Conservation (phyloP, 352 stramenopile genomes). For the Pythium biforme region DNA sequence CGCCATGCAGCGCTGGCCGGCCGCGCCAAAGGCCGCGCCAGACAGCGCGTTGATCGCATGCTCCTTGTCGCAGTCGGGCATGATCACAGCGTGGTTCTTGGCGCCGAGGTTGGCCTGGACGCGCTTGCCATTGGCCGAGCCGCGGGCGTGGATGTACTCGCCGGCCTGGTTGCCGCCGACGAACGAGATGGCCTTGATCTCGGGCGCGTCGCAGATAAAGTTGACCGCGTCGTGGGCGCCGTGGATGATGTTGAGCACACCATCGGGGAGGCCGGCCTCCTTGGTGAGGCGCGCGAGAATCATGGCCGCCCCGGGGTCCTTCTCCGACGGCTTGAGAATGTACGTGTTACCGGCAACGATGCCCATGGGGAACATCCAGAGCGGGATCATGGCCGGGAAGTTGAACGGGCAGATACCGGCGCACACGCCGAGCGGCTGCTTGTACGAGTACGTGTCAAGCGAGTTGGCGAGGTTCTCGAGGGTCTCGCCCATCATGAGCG, state of each 20-base stretch:
- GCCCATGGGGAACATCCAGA: constrained; percentile 91
- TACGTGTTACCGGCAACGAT: constrained; percentile 95
- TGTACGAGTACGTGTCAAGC: constrained; percentile 96
- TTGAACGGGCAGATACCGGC: constrained; percentile 95
- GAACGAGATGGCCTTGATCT: constrained; percentile 97
- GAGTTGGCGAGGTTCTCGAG: constrained; percentile 88
- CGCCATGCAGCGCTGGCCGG: constrained; percentile 98
- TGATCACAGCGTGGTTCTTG: constrained; percentile 98
- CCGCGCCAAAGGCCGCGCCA: constrained; percentile 94
- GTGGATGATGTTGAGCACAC: constrained; percentile 96
- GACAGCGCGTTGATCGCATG: constrained; percentile 84
- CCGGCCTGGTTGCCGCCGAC: constrained; percentile 93
- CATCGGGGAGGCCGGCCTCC: constrained; percentile 92
- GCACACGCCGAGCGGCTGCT: constrained; percentile 94
- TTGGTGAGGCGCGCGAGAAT: constrained; percentile 91
- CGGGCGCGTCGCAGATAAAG: constrained; percentile 92
- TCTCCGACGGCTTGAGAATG: constrained; percentile 96
- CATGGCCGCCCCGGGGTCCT: constrained; percentile 89
- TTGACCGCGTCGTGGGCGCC: constrained; percentile 91
- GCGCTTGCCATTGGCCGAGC: constrained; percentile 90
- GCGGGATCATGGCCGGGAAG: constrained; percentile 97
- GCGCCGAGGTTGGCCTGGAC: constrained; percentile 96
- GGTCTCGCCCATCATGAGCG: constrained; percentile 95
- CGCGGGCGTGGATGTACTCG: constrained; percentile 93
- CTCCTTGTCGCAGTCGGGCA: constrained; percentile 93